These are phyloP conservation scores for Claviceps monticola DNA, from an alignment of 2,329 filamentous ascomycete genomes.

Conservation along the genomic window DNA sequence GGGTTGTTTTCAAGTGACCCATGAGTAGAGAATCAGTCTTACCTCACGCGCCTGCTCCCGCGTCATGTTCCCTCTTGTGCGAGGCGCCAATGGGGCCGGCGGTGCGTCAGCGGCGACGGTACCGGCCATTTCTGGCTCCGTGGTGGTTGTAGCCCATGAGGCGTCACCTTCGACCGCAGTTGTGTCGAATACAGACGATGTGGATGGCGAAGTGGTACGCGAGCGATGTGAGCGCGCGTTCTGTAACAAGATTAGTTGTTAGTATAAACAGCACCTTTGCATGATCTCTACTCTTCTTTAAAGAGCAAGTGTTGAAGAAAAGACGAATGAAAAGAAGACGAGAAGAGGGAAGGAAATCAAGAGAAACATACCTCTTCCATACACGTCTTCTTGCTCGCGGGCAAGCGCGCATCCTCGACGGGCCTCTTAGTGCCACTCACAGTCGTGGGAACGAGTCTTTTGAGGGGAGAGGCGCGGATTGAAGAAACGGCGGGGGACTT, in stretches of 20 bases:
- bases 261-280: slow-evolving; percentile 4
- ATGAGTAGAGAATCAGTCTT: slow-evolving; percentile 3
- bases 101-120: slow-evolving; percentile 3
- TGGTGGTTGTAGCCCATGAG: slow-evolving; percentile 34
- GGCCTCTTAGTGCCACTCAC: slow-evolving; percentile 13
- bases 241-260: background rate
- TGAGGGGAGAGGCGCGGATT: slow-evolving; percentile 7
- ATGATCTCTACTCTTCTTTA: background rate
- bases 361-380: slow-evolving; percentile 17
- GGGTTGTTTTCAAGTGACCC: background rate
- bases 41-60: slow-evolving; percentile 41
- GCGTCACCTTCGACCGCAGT: slow-evolving; percentile 33
- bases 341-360: background rate
- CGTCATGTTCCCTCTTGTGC: slow-evolving; percentile 21
- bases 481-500: background rate
- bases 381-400: slow-evolving; percentile 20
- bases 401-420: slow-evolving; percentile 12
- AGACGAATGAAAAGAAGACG: background rate
- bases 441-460: slow-evolving; percentile 1
- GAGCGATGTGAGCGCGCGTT: slow-evolving; percentile 9
- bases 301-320: no score
- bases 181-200: slow-evolving; percentile 36
- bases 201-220: slow-evolving; percentile 24
- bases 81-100: slow-evolving; percentile 2
- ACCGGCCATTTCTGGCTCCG: slow-evolving; percentile 29